A percentile compares a stretch with the other conserved stretches of the same genome.
phyloP scores from a whole-genome alignment of 1,284 basidiomycete species.

The Albatrellus sp. region DNA sequence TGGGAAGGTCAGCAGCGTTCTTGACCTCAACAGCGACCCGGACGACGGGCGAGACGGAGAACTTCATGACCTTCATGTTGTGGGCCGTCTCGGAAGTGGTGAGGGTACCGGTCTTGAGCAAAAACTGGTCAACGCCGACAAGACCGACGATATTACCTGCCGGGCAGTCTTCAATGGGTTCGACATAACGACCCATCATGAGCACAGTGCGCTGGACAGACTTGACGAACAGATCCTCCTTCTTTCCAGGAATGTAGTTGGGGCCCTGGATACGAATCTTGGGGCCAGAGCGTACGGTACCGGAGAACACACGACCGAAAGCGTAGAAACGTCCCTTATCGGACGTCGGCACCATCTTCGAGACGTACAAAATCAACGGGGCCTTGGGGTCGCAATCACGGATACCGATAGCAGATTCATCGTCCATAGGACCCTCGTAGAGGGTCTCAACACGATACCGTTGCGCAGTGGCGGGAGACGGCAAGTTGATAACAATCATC shows the following conservation, averaged over 20 bases:
- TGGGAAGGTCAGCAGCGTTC: constrained; percentile 98
- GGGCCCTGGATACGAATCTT: constrained; percentile 99
- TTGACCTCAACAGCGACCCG: constrained; percentile 99
- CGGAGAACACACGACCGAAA: constrained; percentile 99
- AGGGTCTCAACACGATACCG: constrained; percentile 99
- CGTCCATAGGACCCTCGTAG: constrained; percentile 99
- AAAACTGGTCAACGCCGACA: constrained; percentile 99
- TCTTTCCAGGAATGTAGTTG: constrained; percentile 98
- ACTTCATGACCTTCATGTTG: constrained; percentile 99
- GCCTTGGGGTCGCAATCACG: constrained; percentile 97
- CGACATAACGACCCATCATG: constrained; percentile 99
- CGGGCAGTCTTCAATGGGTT: constrained; percentile 98
- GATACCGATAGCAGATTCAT: constrained; percentile 98
- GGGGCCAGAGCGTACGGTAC: constrained; percentile 92
- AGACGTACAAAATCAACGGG: constrained; percentile 97
- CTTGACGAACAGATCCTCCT: constrained; percentile 98
- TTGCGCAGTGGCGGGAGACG: constrained; percentile 95
- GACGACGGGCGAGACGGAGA: constrained; percentile 99
- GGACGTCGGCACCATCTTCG: constrained; percentile 99
- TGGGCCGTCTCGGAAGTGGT: constrained; percentile 97
- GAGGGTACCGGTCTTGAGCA: constrained; percentile 98
- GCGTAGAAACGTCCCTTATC: constrained; percentile 99
- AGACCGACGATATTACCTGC: constrained; percentile 99
- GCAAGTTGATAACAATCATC: constrained; percentile 99
- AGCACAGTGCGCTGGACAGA: constrained; percentile 97